phyloP scores from a whole-genome alignment of 208 protist species.

The Leishmania amazonensis region DNA sequence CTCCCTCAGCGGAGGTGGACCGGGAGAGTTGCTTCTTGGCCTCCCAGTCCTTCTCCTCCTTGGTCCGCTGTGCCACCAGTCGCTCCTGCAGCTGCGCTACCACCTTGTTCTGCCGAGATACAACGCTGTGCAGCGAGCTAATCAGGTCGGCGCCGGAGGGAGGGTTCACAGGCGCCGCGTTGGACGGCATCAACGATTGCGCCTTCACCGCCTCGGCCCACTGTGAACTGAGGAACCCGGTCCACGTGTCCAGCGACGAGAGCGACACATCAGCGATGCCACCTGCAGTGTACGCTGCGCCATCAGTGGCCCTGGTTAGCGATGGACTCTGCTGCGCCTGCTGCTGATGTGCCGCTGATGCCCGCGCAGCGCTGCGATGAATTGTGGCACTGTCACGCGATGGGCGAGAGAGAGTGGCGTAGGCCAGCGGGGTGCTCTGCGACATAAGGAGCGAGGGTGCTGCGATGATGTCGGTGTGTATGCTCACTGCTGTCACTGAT shows the following conservation, averaged over 20 bases:
- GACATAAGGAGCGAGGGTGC: neutral
- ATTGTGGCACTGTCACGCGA: slow-evolving; percentile 32
- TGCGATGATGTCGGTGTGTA: neutral
- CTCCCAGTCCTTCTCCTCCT: slow-evolving; percentile 29
- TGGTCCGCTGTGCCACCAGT: slow-evolving; percentile 26
- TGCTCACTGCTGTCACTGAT: neutral
- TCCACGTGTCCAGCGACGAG: slow-evolving; percentile 50
- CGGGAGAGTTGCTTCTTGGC: neutral
- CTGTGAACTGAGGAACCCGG: slow-evolving; percentile 29
- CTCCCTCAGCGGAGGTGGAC: neutral
- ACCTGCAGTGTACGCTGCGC: neutral
- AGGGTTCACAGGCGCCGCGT: neutral
- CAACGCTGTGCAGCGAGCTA: slow-evolving; percentile 35
- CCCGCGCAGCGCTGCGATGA: slow-evolving; percentile 28
- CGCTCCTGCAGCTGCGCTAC: slow-evolving; percentile 36
- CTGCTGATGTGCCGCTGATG: slow-evolving; percentile 9
- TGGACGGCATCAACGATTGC: neutral
- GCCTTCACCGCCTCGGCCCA: slow-evolving; percentile 21
- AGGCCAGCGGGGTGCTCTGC: slow-evolving; percentile 4
- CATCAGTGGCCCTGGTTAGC: neutral
- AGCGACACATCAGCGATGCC: neutral
- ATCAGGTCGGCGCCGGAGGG: slow-evolving; percentile 23
- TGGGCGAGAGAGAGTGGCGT: slow-evolving; percentile 19
- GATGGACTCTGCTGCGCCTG: neutral
- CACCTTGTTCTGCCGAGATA: slow-evolving; percentile 47